Evolutionary conservation across 495 filamentous ascomycete genomes (phyloP).

Genomic region (Physcia stellaris): DNA sequence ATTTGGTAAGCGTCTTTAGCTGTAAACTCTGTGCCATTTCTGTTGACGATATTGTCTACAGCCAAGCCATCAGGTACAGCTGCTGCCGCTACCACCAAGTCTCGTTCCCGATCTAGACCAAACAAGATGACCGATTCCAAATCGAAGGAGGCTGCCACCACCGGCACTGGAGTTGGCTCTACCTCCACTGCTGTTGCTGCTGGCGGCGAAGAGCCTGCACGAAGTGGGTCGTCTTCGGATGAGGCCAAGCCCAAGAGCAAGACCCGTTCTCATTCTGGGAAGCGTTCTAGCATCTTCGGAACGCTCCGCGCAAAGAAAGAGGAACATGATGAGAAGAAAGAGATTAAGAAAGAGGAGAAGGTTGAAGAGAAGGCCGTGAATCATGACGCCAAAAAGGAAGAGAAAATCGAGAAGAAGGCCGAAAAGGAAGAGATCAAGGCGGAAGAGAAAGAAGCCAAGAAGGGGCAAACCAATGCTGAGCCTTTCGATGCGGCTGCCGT

Average conservation of each 20-base stretch:
- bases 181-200: slow-evolving; percentile 4
- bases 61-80: slow-evolving; percentile 36
- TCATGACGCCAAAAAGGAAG: slow-evolving; percentile 19
- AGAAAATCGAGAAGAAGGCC: slow-evolving; percentile 20
- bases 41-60: slow-evolving; percentile 11
- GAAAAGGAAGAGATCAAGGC: slow-evolving; percentile 13
- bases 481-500: slow-evolving; percentile 13
- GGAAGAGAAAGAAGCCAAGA: slow-evolving; percentile 7
- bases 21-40: background rate
- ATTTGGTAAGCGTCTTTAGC: slow-evolving; percentile 31
- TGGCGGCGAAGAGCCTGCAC: slow-evolving; percentile 13
- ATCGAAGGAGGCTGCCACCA: slow-evolving; percentile 27
- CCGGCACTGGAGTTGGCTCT: slow-evolving; percentile 10
- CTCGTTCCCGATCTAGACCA: slow-evolving; percentile 34
- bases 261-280: slow-evolving; percentile 72
- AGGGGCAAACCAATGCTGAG: too few relatives aligned
- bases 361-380: slow-evolving; percentile 29
- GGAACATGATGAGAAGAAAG: slow-evolving; percentile 23
- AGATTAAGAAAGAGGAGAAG: slow-evolving; percentile 41
- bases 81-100: slow-evolving; percentile 26
- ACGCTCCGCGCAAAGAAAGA: slow-evolving; percentile 63
- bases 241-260: slow-evolving; percentile 31
- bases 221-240: slow-evolving; percentile 18
- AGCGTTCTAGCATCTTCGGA: slow-evolving; percentile 76
- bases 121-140: slow-evolving; percentile 35